These are phyloP conservation scores for Vanilla planifolia DNA, from an alignment of 106 monocot genomes.

Conservation along the genomic window DNA sequence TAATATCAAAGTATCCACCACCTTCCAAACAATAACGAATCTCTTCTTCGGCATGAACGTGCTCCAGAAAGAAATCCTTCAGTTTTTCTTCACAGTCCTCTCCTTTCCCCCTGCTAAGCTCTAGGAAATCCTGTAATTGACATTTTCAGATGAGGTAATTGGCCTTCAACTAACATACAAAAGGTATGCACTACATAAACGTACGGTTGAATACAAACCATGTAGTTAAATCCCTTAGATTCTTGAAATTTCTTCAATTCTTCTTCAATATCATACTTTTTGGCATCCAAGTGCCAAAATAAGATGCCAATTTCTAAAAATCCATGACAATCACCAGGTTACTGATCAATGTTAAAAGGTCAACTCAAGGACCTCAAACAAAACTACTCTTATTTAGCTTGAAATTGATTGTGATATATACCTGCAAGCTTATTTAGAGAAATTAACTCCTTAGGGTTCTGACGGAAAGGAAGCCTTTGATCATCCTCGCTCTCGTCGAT, in stretches of 20 bases:
- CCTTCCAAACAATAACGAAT: conserved; percentile 77
- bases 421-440: conserved; percentile 18
- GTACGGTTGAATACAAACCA: conserved; percentile 16
- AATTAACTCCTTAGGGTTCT: conserved; percentile 15
- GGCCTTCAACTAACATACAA: not conserved
- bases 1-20: conserved; percentile 70
- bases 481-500: conserved; percentile 15
- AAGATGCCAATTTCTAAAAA: conserved; percentile 57
- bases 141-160: not conserved
- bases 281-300: conserved; percentile 52
- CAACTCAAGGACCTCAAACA: not conserved
- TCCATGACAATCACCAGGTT: too few species aligned
- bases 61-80: conserved; percentile 58
- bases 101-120: conserved; percentile 50
- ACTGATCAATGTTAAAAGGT: too few species aligned
- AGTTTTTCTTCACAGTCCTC: conserved; percentile 70
- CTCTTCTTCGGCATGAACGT: conserved; percentile 71
- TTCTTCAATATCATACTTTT: conserved; percentile 39
- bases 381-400: not conserved
- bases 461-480: conserved; percentile 13
- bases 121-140: conserved; percentile 47
- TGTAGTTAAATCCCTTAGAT: conserved; percentile 59
- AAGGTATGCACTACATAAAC: not conserved
- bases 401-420: not conserved
- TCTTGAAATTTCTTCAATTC: conserved; percentile 48